phyloP scores from a whole-genome alignment of 495 filamentous ascomycete species.

The Aspergillus panamensis region DNA sequence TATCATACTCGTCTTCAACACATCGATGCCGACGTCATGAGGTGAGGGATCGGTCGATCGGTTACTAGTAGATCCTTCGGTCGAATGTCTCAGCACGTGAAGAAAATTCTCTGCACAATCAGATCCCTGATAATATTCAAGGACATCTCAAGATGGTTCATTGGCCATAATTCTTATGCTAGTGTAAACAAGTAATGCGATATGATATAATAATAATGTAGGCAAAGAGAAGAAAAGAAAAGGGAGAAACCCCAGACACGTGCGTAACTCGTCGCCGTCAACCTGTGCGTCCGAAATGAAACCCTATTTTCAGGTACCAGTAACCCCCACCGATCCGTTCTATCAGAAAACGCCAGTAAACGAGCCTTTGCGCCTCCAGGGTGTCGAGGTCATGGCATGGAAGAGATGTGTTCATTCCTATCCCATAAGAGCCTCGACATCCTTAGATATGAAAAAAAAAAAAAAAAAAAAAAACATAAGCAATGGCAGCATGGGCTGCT shows the following conservation, averaged over 20 bases:
- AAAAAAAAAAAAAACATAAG: conserved; percentile 11
- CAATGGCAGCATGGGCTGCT: background rate
- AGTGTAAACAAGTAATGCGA: background rate
- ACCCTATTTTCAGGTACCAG: background rate
- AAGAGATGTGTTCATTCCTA: background rate
- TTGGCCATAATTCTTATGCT: no score
- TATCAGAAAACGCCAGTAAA: conserved; percentile 18
- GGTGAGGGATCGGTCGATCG: no score
- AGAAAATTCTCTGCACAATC: no score
- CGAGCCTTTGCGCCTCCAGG: background rate
- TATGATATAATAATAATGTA: background rate
- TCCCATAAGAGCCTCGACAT: background rate
- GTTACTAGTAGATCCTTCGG: no score
- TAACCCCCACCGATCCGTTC: conserved; percentile 13
- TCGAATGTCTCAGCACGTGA: no score
- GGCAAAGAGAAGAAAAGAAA: no score
- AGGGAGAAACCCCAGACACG: background rate
- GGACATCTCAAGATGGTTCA: no score
- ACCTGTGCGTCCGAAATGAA: background rate
- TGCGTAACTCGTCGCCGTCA: conserved; percentile 9
- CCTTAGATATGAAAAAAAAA: conserved; percentile 8
- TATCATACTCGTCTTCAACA: no score
- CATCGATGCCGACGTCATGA: no score
- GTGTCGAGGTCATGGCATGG: background rate
- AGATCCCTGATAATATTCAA: background rate